A percentile compares a stretch with the other conserved stretches of the same genome.
Conservation (phyloP, 768 basidiomycete genomes). For the Termitomyces eurrhizus region DNA sequence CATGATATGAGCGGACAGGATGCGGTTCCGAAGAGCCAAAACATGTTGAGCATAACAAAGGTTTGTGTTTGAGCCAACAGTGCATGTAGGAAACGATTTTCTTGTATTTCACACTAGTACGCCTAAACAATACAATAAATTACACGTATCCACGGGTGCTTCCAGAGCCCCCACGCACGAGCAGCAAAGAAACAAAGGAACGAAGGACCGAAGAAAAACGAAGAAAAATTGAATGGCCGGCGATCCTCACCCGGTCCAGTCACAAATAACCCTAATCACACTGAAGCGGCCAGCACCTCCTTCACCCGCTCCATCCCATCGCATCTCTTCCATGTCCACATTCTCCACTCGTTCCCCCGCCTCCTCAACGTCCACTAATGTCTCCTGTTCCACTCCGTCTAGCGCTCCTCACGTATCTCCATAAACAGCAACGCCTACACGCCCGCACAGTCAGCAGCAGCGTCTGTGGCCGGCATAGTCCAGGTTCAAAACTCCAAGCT, state of each 20-base stretch:
- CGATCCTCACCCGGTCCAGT: background rate
- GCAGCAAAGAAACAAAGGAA: too few relatives aligned
- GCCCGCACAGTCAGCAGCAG: background rate
- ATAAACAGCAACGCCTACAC: background rate
- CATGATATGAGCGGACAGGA: too few relatives aligned
- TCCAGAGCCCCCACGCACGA: too few relatives aligned
- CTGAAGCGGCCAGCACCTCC: conserved; percentile 19
- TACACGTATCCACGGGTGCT: too few relatives aligned
- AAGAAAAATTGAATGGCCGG: too few relatives aligned
- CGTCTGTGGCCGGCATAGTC: background rate
- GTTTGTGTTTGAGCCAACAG: too few relatives aligned
- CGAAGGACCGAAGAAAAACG: too few relatives aligned
- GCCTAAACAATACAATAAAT: too few relatives aligned
- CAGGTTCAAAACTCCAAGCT: background rate
- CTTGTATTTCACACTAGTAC: too few relatives aligned
- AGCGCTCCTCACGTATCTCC: background rate
- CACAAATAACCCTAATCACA: conserved; percentile 9
- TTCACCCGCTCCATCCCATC: conserved; percentile 13
- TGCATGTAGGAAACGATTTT: too few relatives aligned
- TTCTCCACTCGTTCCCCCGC: conserved; percentile 22
- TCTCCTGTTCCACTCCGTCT: conserved; percentile 14
- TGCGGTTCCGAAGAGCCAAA: too few relatives aligned
- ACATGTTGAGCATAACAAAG: too few relatives aligned
- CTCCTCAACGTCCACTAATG: conserved; percentile 7
- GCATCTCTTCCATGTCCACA: conserved; percentile 25